A percentile compares a stretch with the other conserved stretches of the same genome.
Evolutionary conservation across 768 basidiomycete species (phyloP).

Genomic region (Megacollybia marginata): DNA sequence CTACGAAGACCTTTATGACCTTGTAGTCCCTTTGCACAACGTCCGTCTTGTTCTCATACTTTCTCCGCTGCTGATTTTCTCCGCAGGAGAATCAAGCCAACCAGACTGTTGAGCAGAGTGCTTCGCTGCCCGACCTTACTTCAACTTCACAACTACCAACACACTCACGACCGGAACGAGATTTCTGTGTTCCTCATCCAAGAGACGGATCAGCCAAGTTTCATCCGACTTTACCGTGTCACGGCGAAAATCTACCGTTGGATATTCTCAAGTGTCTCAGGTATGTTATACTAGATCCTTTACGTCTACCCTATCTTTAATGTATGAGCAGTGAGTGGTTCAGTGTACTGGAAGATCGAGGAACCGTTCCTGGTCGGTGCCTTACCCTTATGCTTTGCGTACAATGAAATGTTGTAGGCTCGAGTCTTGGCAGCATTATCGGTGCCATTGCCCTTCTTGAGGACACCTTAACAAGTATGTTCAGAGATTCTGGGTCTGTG

Average conservation of each 20-base stretch:
- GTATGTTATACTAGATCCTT: too few relatives aligned
- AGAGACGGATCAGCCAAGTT: conserved; percentile 15
- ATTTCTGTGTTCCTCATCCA: too few relatives aligned
- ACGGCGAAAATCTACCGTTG: conserved; percentile 50
- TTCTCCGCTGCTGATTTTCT: too few relatives aligned
- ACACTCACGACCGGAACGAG: too few relatives aligned
- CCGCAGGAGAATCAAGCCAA: too few relatives aligned
- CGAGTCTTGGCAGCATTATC: conserved; percentile 43
- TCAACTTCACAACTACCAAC: too few relatives aligned
- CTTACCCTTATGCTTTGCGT: not conserved
- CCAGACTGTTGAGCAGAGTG: too few relatives aligned
- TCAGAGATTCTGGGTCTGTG: not conserved
- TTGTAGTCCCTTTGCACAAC: conserved; percentile 45
- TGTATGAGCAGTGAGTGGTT: conserved; percentile 40
- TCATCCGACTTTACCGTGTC: conserved; percentile 27
- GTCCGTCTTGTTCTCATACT: not conserved
- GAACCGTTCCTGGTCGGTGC: conserved; percentile 44
- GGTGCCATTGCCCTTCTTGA: conserved; percentile 43
- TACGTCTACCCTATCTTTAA: too few relatives aligned
- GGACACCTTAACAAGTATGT: conserved; percentile 35
- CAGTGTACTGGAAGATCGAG: conserved; percentile 48
- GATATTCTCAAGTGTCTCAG: conserved; percentile 42
- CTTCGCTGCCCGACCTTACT: too few relatives aligned
- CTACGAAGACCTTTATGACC: conserved; percentile 53
- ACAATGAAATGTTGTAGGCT: conserved; percentile 22